phyloP scores from a whole-genome alignment of 345 rosid genomes.

The Melaleuca quinquenervia region DNA sequence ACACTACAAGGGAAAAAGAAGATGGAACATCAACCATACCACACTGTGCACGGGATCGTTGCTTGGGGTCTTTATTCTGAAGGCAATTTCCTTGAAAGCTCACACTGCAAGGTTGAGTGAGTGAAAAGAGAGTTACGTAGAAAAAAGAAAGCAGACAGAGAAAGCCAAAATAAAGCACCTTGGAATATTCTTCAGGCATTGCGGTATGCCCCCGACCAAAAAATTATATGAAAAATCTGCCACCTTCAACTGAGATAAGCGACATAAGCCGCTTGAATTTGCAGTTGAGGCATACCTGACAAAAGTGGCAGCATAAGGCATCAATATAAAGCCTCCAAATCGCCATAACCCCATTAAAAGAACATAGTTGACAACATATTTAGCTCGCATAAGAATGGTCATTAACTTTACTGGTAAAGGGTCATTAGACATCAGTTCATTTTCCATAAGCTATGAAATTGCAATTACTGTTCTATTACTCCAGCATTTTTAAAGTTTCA shows the following conservation, averaged over 20 bases:
- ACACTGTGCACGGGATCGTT: conserved; percentile 57
- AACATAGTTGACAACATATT: not conserved
- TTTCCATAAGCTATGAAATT: not conserved
- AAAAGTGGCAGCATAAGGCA: not conserved
- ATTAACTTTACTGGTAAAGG: not conserved
- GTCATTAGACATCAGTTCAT: not conserved
- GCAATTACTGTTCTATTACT: not conserved
- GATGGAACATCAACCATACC: conserved; percentile 28
- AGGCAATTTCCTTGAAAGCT: conserved; percentile 97
- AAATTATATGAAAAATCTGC: conserved; percentile 88
- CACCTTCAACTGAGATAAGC: conserved; percentile 50
- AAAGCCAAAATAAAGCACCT: conserved; percentile 23
- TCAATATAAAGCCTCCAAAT: not conserved
- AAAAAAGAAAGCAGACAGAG: not conserved
- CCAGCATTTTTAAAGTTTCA: not conserved
- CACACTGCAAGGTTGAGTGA: conserved; percentile 22
- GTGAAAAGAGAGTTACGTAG: not conserved
- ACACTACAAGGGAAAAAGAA: not conserved
- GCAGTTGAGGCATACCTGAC: conserved; percentile 52
- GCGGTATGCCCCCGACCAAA: conserved; percentile 75
- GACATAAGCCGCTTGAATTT: conserved; percentile 63
- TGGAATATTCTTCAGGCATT: conserved; percentile 74
- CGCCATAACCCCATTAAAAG: not conserved
- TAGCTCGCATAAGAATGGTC: not conserved
- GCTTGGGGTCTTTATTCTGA: conserved; percentile 45